Evolutionary conservation across 176 grass and related monocot genomes (phyloP).

Genomic region (Chrysopogon serrulatus): DNA sequence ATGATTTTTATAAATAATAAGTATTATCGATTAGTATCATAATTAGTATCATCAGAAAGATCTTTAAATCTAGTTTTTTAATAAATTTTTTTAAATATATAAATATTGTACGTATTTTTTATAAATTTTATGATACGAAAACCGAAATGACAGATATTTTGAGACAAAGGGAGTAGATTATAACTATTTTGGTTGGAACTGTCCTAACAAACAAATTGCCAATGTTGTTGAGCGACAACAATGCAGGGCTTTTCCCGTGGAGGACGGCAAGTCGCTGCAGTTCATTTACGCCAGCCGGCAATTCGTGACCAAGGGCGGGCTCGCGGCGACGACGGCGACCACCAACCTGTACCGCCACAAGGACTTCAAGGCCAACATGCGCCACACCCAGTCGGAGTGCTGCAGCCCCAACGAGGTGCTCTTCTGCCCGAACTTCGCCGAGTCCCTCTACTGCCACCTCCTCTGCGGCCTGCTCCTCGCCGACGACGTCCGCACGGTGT

Average conservation of each 20-base stretch:
- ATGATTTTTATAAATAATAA: too few relatives aligned
- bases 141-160: too few relatives aligned
- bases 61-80: too few relatives aligned
- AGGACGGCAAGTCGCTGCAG: conserved; percentile 62
- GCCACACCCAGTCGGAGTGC: conserved; percentile 39
- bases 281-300: conserved; percentile 78
- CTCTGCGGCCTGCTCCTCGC: conserved; percentile 62
- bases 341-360: conserved; percentile 59
- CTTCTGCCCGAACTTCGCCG: conserved; percentile 59
- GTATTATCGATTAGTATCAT: too few relatives aligned
- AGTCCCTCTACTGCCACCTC: conserved; percentile 94
- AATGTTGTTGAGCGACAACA: background rate
- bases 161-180: too few relatives aligned
- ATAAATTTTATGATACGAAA: too few relatives aligned
- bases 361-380: conserved; percentile 44
- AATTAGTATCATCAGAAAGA: too few relatives aligned
- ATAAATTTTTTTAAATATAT: too few relatives aligned
- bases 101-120: too few relatives aligned
- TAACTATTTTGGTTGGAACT: too few relatives aligned
- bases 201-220: too few relatives aligned
- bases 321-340: conserved; percentile 63
- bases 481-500: conserved; percentile 62
- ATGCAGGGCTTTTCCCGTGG: conserved; percentile 63
- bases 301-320: conserved; percentile 56
- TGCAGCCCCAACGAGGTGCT: conserved; percentile 73